These are phyloP conservation scores for Hypomyces perniciosus DNA, from an alignment of 2,329 filamentous ascomycete species.

Conservation along the genomic window DNA sequence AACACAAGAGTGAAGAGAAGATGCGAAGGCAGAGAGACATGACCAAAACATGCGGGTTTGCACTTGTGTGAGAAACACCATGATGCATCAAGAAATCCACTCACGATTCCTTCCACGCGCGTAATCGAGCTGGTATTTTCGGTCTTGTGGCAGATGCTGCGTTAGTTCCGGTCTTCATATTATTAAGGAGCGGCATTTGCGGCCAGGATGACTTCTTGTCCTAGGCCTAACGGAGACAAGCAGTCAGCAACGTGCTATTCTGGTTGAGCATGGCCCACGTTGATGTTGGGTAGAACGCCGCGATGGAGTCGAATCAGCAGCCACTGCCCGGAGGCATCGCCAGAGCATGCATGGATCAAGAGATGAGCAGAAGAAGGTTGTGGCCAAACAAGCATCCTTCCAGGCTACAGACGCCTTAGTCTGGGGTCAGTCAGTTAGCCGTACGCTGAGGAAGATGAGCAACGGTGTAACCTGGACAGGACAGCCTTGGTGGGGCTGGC, in stretches of 20 bases:
- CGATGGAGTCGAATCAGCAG: neutral
- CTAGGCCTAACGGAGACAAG: constrained; percentile 6
- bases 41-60: neutral
- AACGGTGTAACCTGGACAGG: constrained; percentile 8
- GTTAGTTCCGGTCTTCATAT: constrained; percentile 5
- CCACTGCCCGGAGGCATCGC: constrained; percentile 3
- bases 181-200: constrained; percentile 10
- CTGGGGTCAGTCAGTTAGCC: neutral
- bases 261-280: neutral
- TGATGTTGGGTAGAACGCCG: constrained; percentile 3
- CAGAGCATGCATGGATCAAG: constrained; percentile 5
- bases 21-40: constrained; percentile 6
- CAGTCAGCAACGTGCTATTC: neutral
- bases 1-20: constrained; percentile 5
- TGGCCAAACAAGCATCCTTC: constrained; percentile 2
- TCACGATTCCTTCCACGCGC: constrained; percentile 6
- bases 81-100: constrained; percentile 10
- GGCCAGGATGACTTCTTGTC: constrained; percentile 3
- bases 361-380: constrained; percentile 4
- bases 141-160: constrained; percentile 9
- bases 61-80: constrained; percentile 8
- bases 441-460: constrained; percentile 11
- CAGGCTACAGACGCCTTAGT: neutral
- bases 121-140: constrained; percentile 7
- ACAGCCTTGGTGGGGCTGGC: constrained; percentile 8